Evolutionary conservation across 73 alveolate genomes (phyloP), one percentile per base, ranked within the genome.

Genomic region (Blepharisma japonicum): DNA sequence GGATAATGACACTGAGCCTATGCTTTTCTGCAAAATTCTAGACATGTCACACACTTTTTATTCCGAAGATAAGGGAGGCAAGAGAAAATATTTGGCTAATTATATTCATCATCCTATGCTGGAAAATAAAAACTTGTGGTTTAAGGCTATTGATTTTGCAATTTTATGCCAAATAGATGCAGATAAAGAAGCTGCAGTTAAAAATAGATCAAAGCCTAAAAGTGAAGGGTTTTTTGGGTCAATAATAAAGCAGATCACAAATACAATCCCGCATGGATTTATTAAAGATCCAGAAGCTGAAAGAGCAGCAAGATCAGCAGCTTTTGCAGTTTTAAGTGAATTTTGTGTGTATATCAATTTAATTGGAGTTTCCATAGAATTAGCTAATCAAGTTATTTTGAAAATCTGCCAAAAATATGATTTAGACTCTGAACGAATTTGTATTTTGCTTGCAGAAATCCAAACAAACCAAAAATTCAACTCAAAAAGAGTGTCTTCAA

Each of bases 321-420:
- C 67, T 1, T 53, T 14, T 53, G 23, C n/a, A 11, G 23, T 53
- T 53, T 53, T 80, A 21, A 21, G 68, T 11, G 48, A 68, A 6
- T 80, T 80, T 55, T 42, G 21, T n/a, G 55, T 42, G 46, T 81
- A 80, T 45, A 68, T 80, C 68, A 67, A 23, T 4, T 66, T 66
- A 7, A 54, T 80, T 55, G 77, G 78, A n/a, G 87, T 80, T 7
- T 51, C 39, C 39, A 46, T 38, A 14, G 78, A 80, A 20, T 61
- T 78, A 6, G 77, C 74, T 14, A 50, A 25, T n/a, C 49, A 68
- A 45, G 38, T 80, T 1, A 71, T 80, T 5, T 45, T 80, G 27
- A 25, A 80, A 45, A 50, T 80, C 56, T 50, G 66, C 9, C 77
- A 80, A 54, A 55, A 71, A 14, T 80, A 80, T 49, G 18, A 14